Conservation (phyloP, 352 stramenopile species). For the Aphanomyces invadans region DNA sequence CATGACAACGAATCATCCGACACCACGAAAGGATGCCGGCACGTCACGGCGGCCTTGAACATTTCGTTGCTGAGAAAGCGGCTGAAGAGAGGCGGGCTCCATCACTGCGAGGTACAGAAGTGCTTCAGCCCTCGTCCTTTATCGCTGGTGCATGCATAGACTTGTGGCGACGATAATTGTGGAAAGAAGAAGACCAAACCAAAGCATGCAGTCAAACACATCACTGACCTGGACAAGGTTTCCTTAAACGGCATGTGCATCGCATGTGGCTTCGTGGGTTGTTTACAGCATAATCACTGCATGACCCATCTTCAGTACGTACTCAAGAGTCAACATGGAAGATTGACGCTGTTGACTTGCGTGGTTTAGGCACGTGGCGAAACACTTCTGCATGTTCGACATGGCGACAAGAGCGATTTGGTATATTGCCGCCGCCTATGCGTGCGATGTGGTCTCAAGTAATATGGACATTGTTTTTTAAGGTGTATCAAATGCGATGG, state of each 20-base stretch:
- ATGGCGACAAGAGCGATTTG: constrained; percentile 45
- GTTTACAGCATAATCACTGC: constrained; percentile 45
- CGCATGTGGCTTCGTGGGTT: constrained; percentile 53
- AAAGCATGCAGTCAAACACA: neutral
- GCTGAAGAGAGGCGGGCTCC: constrained; percentile 14
- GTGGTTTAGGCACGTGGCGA: constrained; percentile 32
- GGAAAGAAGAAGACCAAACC: neutral
- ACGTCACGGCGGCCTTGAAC: constrained; percentile 12
- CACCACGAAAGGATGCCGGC: constrained; percentile 10
- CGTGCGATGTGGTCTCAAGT: no score
- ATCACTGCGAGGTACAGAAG: constrained; percentile 3
- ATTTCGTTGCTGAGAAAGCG: constrained; percentile 7
- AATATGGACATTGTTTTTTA: neutral
- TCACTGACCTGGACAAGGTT: constrained; percentile 10
- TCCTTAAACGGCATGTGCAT: constrained; percentile 34
- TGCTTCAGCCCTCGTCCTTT: neutral
- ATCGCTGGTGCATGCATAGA: neutral
- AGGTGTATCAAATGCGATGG: constrained; percentile 21
- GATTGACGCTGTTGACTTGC: neutral
- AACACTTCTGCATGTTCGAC: constrained; percentile 55
- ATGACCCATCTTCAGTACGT: constrained; percentile 38
- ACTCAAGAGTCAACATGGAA: constrained; percentile 3
- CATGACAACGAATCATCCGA: neutral
- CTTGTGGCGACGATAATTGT: neutral
- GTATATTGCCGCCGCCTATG: constrained; percentile 32